Evolutionary conservation across 345 rosid species (phyloP).

Genomic region (Physaria fendleri): DNA sequence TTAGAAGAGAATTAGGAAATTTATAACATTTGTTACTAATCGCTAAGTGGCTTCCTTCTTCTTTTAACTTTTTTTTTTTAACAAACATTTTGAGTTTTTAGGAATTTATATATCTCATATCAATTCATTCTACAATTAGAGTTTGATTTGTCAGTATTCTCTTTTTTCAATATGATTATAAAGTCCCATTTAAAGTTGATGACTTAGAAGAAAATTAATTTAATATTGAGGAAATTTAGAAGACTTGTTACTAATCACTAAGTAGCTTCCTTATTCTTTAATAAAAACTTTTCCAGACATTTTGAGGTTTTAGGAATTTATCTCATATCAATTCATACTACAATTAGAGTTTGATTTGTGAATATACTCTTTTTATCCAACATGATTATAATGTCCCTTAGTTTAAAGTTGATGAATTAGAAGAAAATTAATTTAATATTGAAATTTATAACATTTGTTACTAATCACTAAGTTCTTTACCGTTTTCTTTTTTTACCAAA

Average conservation of each 20-base stretch:
- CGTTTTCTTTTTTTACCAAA: too few species aligned
- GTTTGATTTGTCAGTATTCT: background rate
- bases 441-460: too few species aligned
- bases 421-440: too few species aligned
- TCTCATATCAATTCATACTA: background rate
- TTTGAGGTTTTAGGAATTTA: background rate
- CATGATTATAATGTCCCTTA: too few species aligned
- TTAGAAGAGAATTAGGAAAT: too few species aligned
- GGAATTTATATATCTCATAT: background rate
- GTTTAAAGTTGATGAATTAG: too few species aligned
- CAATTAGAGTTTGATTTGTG: too few species aligned
- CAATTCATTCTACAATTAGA: background rate
- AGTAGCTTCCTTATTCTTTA: background rate
- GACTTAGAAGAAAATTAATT: background rate
- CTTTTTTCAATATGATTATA: background rate
- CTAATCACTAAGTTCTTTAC: too few species aligned
- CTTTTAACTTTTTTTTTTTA: too few species aligned
- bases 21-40: too few species aligned
- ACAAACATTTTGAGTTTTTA: too few species aligned
- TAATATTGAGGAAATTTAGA: background rate
- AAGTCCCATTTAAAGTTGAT: background rate
- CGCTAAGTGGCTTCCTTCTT: slow-evolving; percentile 1
- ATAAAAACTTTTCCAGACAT: background rate
- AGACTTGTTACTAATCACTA: background rate
- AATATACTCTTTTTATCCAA: too few species aligned